These are phyloP conservation scores for Heracleum sosnowskyi DNA, from an alignment of 129 eudicot genomes.

Conservation along the genomic window DNA sequence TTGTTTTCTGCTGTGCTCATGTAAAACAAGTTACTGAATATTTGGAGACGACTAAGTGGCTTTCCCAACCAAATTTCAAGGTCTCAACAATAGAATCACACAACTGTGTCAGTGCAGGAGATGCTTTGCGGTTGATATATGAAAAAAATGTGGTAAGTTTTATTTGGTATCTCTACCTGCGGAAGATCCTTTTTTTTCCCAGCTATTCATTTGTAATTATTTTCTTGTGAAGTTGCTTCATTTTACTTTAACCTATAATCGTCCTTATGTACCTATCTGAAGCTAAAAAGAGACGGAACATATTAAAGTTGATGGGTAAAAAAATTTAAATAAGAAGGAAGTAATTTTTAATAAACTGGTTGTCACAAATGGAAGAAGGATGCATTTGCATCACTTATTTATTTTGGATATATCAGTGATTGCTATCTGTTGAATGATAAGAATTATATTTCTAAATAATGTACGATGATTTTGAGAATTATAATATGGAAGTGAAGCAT, in stretches of 20 bases:
- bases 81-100: constrained; percentile 80
- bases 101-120: constrained; percentile 83
- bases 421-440: not conserved
- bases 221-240: not conserved
- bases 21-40: constrained; percentile 72
- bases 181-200: not conserved
- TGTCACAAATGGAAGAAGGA: not conserved
- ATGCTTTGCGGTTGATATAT: constrained; percentile 83
- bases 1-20: constrained; percentile 90
- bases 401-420: not conserved
- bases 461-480: not conserved
- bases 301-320: not conserved
- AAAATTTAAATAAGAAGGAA: not conserved
- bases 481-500: not conserved
- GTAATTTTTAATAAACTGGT: not conserved
- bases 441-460: not conserved
- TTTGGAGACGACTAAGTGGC: constrained; percentile 67
- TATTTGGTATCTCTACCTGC: not conserved
- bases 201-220: not conserved
- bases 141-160: constrained; percentile 66
- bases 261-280: not conserved
- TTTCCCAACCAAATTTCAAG: constrained; percentile 59
- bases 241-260: not conserved
- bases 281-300: not conserved
- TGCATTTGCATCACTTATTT: not conserved